phyloP scores from a whole-genome alignment of 1,139 yeast species.

The Debaryomyces subglobosus region DNA sequence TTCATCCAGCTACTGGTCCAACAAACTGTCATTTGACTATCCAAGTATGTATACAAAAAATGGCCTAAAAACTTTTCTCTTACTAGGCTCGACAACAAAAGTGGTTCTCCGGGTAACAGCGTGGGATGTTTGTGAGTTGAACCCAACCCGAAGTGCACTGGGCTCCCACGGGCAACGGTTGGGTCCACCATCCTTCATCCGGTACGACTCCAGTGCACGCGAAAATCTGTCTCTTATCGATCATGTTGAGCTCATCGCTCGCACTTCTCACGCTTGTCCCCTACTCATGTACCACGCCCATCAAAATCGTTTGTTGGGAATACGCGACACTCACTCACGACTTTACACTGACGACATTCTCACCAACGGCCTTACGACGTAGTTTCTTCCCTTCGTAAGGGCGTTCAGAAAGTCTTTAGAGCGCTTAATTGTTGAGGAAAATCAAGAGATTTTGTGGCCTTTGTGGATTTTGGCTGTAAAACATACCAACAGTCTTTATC shows the following conservation, averaged over 20 bases:
- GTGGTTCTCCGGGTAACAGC: background rate
- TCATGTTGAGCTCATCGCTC: background rate
- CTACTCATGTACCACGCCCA: background rate
- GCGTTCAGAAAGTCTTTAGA: background rate
- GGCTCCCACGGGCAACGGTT: background rate
- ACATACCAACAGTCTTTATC: background rate
- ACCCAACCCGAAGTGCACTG: background rate
- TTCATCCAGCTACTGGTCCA: background rate
- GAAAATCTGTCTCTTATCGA: background rate
- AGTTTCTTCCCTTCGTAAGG: background rate
- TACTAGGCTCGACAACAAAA: background rate
- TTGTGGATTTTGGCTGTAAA: background rate
- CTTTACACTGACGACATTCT: background rate
- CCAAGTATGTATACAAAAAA: background rate
- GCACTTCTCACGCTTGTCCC: background rate
- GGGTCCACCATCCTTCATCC: background rate
- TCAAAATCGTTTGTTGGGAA: conserved; percentile 5
- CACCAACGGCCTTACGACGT: background rate
- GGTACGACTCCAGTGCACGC: background rate
- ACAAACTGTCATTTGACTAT: background rate
- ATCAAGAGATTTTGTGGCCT: background rate
- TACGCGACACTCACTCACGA: background rate
- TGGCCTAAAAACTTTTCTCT: background rate
- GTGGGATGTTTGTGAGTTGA: no score
- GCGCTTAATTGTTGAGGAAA: conserved; percentile 6